These are phyloP conservation scores for Moesziomyces parantarcticus DNA, from an alignment of 1,284 basidiomycete genomes.

Conservation along the genomic window DNA sequence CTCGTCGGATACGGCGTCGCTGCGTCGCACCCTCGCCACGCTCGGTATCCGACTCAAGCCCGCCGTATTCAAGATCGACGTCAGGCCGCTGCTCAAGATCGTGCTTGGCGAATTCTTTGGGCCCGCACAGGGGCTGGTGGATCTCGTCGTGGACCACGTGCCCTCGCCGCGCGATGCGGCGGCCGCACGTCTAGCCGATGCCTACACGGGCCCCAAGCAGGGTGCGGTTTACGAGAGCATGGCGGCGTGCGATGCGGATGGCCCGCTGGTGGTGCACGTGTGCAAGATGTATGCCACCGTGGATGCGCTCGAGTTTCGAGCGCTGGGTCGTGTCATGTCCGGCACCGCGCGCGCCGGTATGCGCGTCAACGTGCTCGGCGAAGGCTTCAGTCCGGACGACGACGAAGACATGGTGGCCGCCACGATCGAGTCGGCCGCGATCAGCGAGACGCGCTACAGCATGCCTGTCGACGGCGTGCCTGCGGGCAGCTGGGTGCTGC, in stretches of 20 bases:
- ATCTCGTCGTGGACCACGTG: constrained; percentile 88
- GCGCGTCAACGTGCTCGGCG: constrained; percentile 93
- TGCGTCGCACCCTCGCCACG: constrained; percentile 82
- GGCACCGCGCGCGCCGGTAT: constrained; percentile 86
- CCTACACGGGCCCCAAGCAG: constrained; percentile 48
- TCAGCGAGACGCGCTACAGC: constrained; percentile 91
- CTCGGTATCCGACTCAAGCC: constrained; percentile 90
- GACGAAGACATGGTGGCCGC: constrained; percentile 96
- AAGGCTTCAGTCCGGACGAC: constrained; percentile 95
- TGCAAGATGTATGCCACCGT: constrained; percentile 94
- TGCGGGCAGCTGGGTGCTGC: constrained; percentile 90
- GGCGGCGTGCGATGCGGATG: constrained; percentile 83
- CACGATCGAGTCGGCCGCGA: constrained; percentile 87
- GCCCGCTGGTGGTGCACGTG: constrained; percentile 90
- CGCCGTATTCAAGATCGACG: constrained; percentile 97
- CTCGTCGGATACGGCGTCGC: constrained; percentile 85
- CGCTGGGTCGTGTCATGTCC: constrained; percentile 92
- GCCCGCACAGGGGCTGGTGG: constrained; percentile 81
- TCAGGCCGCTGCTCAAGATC: constrained; percentile 90
- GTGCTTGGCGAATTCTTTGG: constrained; percentile 97
- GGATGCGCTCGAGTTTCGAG: constrained; percentile 93
- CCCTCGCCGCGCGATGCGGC: constrained; percentile 84
- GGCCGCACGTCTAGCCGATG: constrained; percentile 74
- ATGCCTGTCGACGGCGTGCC: constrained; percentile 87
- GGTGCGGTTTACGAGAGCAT: constrained; percentile 74